Percentiles rank a stretch among this genome's conserved stretches.
Conservation (phyloP, 2,329 filamentous ascomycete species). For the Ophiostoma triangulosporum region DNA sequence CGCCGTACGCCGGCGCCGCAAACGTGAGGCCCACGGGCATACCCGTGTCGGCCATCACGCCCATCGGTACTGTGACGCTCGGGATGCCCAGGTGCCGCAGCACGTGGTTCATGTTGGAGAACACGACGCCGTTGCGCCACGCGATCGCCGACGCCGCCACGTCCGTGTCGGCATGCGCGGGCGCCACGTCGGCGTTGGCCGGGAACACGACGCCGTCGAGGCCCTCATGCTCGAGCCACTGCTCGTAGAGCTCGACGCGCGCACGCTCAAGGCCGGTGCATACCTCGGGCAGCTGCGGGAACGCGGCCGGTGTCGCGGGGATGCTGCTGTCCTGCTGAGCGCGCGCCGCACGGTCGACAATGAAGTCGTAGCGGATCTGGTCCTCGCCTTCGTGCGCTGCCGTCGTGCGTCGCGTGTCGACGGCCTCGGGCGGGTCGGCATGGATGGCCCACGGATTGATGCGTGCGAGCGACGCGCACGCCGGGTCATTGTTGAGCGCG, state of each 20-base stretch:
- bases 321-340: not conserved
- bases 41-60: conserved; percentile 21
- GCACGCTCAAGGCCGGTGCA: not conserved
- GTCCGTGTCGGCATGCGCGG: not conserved
- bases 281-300: not conserved
- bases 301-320: not conserved
- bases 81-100: conserved; percentile 41
- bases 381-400: not conserved
- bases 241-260: not conserved
- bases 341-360: not conserved
- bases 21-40: not conserved
- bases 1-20: not conserved
- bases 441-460: not conserved
- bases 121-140: conserved; percentile 36
- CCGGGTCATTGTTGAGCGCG: not conserved
- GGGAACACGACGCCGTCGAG: not conserved
- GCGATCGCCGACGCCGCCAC: conserved; percentile 14
- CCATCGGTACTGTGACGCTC: conserved; percentile 40
- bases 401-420: not conserved
- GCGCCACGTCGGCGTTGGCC: not conserved
- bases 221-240: not conserved
- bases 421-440: not conserved
- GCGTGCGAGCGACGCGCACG: not conserved
- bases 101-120: conserved; percentile 38
- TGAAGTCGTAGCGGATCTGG: not conserved